Evolutionary conservation across 2,329 filamentous ascomycete genomes (phyloP).

Genomic region (Xylaria sp.): DNA sequence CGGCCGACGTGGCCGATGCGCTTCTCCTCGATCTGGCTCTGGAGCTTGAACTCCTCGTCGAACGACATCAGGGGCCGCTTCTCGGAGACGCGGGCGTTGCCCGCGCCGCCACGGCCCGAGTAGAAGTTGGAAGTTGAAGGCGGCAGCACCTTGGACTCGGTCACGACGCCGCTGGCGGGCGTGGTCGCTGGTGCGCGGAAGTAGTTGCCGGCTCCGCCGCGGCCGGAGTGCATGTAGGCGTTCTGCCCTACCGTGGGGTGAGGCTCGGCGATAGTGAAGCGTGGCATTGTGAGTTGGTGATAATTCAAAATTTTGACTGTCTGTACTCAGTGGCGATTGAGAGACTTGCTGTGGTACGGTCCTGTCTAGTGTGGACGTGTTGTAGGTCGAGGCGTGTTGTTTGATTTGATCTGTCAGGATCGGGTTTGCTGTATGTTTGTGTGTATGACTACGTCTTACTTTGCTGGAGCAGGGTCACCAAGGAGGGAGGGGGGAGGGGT

Average conservation of each 20-base stretch:
- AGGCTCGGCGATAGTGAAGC: slow-evolving; percentile 60
- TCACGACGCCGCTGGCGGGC: slow-evolving; percentile 58
- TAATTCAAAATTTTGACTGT: slow-evolving; percentile 9
- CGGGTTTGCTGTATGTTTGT: background rate
- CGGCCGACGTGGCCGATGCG: slow-evolving; percentile 71
- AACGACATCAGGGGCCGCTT: slow-evolving; percentile 71
- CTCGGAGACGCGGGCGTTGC: slow-evolving; percentile 67
- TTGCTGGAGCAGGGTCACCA: background rate
- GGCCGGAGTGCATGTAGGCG: slow-evolving; percentile 64
- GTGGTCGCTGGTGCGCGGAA: slow-evolving; percentile 59
- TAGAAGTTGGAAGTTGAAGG: slow-evolving; percentile 65
- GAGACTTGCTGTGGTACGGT: slow-evolving; percentile 10
- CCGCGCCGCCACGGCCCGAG: slow-evolving; percentile 74
- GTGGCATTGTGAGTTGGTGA: slow-evolving; percentile 51
- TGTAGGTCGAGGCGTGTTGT: slow-evolving; percentile 4
- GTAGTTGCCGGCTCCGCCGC: slow-evolving; percentile 68
- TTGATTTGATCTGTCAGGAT: slow-evolving; percentile 3
- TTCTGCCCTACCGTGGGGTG: slow-evolving; percentile 60
- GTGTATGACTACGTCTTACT: slow-evolving; percentile 12
- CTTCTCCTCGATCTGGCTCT: slow-evolving; percentile 63
- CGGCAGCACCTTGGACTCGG: slow-evolving; percentile 57
- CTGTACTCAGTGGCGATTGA: slow-evolving; percentile 32
- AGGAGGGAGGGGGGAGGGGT: slow-evolving; percentile 31
- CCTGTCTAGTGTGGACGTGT: slow-evolving; percentile 9
- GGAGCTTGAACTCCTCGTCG: slow-evolving; percentile 72